Base-by-base conservation (phyloP, 495 filamentous ascomycete genomes). In the Haplographium delicatum region DNA sequence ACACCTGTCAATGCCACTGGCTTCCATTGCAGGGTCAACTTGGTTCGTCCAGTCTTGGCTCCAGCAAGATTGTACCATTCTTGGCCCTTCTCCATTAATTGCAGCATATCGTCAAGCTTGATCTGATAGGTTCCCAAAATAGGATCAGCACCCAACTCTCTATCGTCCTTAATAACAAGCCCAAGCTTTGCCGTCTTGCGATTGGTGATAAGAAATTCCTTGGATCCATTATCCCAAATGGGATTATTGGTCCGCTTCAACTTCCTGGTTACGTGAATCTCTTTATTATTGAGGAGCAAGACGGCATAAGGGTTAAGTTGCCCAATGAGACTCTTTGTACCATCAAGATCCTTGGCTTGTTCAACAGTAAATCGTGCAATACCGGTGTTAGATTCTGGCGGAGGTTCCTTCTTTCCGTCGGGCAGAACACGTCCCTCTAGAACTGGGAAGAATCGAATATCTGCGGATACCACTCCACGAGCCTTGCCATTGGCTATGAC, bases 221-320 rank as follows among this genome's bases (percentile, higher is more conserved):
- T 95, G 50, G 83, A 84, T 2, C 85, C 86, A 62, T 95, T 80
- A 30, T 89, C 85, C 80, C 87, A 99, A 53, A 96, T 84, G 5
- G 93, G 93, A 61, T 93, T 90, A 71, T 97, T 99, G 47, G 88
- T 96, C 24, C 91, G 85, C 76, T 96, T 97, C 52, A 96, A 75
- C 60, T 86, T 95, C 65, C 86, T 85, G 24, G 89, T 90, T 37
- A 74, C 75, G 55, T 91, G 85, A 11, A 97, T 78, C 56, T 91
- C 83, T 68, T 90, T 95, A 22, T 86, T 84, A 62, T 99, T 97
- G 50, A 99, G 76, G 4, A 94, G 74, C 22, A 97, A 74, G 24
- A 82, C 75, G 20, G 86, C 90, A 62, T 97, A 99, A 4, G 93
- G 93, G 63, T 86, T 95, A 23, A 98, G 81, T 50, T 82, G 76